These are phyloP conservation scores for Colletotrichum somersetense DNA, from an alignment of 2,329 filamentous ascomycete species.

Conservation along the genomic window DNA sequence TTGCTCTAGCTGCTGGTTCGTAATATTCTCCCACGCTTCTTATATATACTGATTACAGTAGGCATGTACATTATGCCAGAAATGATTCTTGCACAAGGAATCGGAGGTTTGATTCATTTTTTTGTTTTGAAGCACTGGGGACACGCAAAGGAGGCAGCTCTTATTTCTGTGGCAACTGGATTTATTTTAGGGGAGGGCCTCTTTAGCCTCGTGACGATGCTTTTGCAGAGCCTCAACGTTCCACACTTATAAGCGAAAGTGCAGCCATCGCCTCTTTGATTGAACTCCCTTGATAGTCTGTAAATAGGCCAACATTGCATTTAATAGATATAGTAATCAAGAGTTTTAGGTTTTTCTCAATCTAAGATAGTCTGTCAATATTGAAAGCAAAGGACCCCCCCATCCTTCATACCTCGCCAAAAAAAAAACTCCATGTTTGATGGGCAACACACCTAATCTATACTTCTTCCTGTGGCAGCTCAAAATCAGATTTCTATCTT, in stretches of 20 bases:
- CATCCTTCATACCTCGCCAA: too few relatives aligned
- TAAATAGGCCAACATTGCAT: fast-evolving
- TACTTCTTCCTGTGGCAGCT: too few relatives aligned
- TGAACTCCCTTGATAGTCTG: not conserved
- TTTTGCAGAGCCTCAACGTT: not conserved
- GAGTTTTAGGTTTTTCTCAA: too few relatives aligned
- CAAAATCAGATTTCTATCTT: too few relatives aligned
- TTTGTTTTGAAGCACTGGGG: not conserved
- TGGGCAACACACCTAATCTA: too few relatives aligned
- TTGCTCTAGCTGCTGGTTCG: conserved; percentile 19
- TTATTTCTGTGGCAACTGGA: conserved; percentile 4
- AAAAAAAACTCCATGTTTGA: too few relatives aligned
- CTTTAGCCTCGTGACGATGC: not conserved
- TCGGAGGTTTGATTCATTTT: conserved; percentile 2
- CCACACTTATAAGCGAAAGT: not conserved
- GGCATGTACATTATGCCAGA: conserved; percentile 9
- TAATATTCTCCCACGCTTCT: not conserved
- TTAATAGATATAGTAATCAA: fast-evolving
- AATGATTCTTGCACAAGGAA: not conserved
- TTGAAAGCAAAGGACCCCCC: too few relatives aligned
- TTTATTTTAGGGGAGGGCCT: conserved; percentile 10
- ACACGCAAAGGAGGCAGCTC: not conserved
- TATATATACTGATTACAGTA: not conserved
- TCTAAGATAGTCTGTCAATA: too few relatives aligned
- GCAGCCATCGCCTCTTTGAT: not conserved